These are phyloP conservation scores for Cymodocea nodosa DNA, from an alignment of 116 monocot species.

Conservation along the genomic window DNA sequence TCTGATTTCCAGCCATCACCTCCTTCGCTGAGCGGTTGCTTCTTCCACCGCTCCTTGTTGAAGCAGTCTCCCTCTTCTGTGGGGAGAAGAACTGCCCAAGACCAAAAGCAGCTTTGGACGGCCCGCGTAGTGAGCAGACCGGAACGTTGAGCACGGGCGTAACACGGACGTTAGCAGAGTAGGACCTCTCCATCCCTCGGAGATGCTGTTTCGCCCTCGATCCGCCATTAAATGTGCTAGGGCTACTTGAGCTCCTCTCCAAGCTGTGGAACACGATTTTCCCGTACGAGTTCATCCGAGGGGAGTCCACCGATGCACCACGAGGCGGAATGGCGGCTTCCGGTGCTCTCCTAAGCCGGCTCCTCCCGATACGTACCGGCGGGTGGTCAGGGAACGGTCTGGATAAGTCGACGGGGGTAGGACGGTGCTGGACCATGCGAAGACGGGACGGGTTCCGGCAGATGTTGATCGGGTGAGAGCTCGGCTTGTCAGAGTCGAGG, in stretches of 20 bases:
- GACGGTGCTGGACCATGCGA: background rate
- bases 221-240: conserved; percentile 40
- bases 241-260: conserved; percentile 81
- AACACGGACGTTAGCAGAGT: conserved; percentile 53
- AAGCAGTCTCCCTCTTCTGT: conserved; percentile 19
- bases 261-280: conserved; percentile 77
- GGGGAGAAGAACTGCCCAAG: conserved; percentile 46
- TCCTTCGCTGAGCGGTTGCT: background rate
- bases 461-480: background rate
- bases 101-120: conserved; percentile 33
- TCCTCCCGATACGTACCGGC: conserved; percentile 4
- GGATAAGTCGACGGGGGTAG: background rate
- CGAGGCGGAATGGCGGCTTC: conserved; percentile 11
- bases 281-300: conserved; percentile 81
- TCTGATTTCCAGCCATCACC: background rate
- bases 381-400: background rate
- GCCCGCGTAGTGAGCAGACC: conserved; percentile 39
- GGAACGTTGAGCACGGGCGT: conserved; percentile 79
- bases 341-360: conserved; percentile 7
- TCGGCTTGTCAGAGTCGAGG: conserved; percentile 35
- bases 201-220: conserved; percentile 15
- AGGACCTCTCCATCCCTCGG: conserved; percentile 49
- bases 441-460: conserved; percentile 15
- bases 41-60: background rate
- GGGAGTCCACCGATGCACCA: conserved; percentile 43